phyloP scores from a whole-genome alignment of 2,329 filamentous ascomycete species.

The Sporothrix variecibatus region DNA sequence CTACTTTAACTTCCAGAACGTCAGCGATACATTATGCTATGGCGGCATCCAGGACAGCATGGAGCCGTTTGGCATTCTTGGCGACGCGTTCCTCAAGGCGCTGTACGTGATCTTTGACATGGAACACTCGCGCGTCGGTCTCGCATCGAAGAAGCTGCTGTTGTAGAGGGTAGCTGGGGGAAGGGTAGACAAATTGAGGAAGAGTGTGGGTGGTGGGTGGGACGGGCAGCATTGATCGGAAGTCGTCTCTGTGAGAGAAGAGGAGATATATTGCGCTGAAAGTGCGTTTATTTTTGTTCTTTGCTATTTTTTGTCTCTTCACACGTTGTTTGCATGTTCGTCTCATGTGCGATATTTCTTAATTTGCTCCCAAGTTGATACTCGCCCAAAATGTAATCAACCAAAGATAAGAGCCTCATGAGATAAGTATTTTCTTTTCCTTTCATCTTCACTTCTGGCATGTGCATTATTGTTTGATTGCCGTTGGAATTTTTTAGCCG shows the following conservation, averaged over 20 bases:
- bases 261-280: not conserved
- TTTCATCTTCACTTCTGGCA: not conserved
- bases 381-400: not conserved
- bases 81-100: slow-evolving; percentile 77
- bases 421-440: not conserved
- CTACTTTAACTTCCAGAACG: slow-evolving; percentile 51
- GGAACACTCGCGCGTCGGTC: slow-evolving; percentile 47
- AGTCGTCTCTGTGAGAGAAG: too few relatives aligned
- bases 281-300: not conserved
- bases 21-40: slow-evolving; percentile 62
- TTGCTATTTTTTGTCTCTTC: not conserved
- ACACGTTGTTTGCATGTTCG: not conserved
- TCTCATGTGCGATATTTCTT: not conserved
- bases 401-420: too few relatives aligned
- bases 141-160: slow-evolving; percentile 47
- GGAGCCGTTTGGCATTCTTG: slow-evolving; percentile 64
- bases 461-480: not conserved
- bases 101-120: slow-evolving; percentile 73
- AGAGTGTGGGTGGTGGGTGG: not conserved
- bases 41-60: slow-evolving; percentile 70
- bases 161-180: slow-evolving; percentile 16
- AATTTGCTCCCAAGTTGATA: not conserved
- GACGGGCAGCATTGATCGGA: not conserved
- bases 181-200: too few relatives aligned
- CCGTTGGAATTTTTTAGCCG: slow-evolving; percentile 2